These are phyloP conservation scores for Fusarium praegraminearum DNA, from an alignment of 2,329 filamentous ascomycete genomes.

Conservation along the genomic window DNA sequence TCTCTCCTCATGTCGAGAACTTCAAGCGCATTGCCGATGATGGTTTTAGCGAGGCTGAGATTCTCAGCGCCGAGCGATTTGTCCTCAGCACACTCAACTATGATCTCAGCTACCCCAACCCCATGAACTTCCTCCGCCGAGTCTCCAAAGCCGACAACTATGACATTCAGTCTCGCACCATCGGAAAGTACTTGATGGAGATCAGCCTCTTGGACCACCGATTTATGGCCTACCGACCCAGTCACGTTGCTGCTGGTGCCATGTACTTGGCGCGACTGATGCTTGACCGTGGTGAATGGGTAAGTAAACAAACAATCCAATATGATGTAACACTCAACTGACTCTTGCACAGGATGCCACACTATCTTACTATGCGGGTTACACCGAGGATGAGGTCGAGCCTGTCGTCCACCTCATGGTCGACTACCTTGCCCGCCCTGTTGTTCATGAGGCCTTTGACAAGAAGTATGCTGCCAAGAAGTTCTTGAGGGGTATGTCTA, in stretches of 20 bases:
- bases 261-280: slow-evolving; percentile 96
- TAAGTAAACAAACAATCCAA: slow-evolving; percentile 60
- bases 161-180: slow-evolving; percentile 95
- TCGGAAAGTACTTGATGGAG: slow-evolving; percentile 98
- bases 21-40: slow-evolving; percentile 98
- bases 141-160: slow-evolving; percentile 99
- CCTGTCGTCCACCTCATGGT: slow-evolving; percentile 95
- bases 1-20: slow-evolving; percentile 96
- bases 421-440: slow-evolving; percentile 91
- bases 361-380: slow-evolving; percentile 90
- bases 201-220: slow-evolving; percentile 95
- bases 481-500: slow-evolving; percentile 90
- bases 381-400: slow-evolving; percentile 91
- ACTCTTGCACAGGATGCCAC: slow-evolving; percentile 75
- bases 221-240: slow-evolving; percentile 90
- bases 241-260: slow-evolving; percentile 88
- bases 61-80: slow-evolving; percentile 96
- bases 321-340: slow-evolving; percentile 44
- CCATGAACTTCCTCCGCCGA: slow-evolving; percentile 99
- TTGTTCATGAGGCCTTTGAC: slow-evolving; percentile 97
- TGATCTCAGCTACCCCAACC: slow-evolving; percentile 98
- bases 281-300: slow-evolving; percentile 91
- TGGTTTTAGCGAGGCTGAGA: slow-evolving; percentile 94
- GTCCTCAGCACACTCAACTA: slow-evolving; percentile 92
- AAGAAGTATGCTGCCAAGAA: slow-evolving; percentile 99